Evolutionary conservation across 2,329 filamentous ascomycete species (phyloP), one percentile per base, ranked within the genome.

Genomic region (Diplocarpon mali): DNA sequence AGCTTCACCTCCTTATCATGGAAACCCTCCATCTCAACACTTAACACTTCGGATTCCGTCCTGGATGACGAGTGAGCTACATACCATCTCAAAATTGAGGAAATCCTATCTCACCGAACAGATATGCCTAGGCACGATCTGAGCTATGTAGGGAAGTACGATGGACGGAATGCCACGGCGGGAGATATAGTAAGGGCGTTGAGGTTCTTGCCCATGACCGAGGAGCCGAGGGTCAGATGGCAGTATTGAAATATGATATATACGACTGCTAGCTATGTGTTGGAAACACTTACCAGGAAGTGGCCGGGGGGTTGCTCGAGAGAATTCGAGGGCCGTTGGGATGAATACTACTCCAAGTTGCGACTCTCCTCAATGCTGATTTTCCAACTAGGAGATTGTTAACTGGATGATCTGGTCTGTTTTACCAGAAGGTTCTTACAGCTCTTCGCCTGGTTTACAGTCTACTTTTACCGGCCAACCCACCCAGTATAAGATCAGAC

Each of bases 211-310:
- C 64, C 67, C 1, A 51, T 70, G 49, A 63, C 62, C 0, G 57
- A 59, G 6, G 67, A 72, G 49, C 64, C 71, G 5, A 63, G 74
- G 2, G 62, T 64, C 1, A 61, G 53, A 43, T 73, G 62, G 44
- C 62, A 68, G 46, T 76, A 76, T 54, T 67, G 62, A 54, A 75
- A 76, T 54, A 60, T 67, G 45, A 73, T 75, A 65, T 76, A 65
- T 52, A 61, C 61, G 1, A 63, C 63, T 1, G 62, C 66, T 2
- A 66, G 65, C 5, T 61, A 73, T 49, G 62, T 73, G 1, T 54
- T 74, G n/a, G 68, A 73, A 50, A 64, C 54, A 0, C 44, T 70
- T 2, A 66, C 63, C 0, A 64, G 64, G 0, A 49, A 50, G 10
- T 55, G 57, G 27, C 59, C 75, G 2, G 64, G 63, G 0, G 54